phyloP scores from a whole-genome alignment of 192 early-diverging fungal genomes.

The Pilobolus umbonatus region DNA sequence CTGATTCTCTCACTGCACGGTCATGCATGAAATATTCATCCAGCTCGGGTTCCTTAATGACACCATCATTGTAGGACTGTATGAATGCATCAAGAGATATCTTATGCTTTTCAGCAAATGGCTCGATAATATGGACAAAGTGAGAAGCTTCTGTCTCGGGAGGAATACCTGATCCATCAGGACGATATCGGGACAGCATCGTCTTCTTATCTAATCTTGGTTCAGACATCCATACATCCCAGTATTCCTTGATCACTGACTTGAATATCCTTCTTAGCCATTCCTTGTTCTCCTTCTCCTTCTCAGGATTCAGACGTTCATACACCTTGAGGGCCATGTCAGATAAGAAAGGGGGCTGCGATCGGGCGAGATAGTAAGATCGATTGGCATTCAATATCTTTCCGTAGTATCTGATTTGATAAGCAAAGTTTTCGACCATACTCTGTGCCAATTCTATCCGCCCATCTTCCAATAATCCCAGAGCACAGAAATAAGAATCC shows the following conservation, averaged over 20 bases:
- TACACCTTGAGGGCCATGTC: constrained; percentile 88
- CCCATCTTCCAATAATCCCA: constrained; percentile 84
- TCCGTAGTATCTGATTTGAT: constrained; percentile 96
- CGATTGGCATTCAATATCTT: constrained; percentile 99
- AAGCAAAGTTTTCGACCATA: constrained; percentile 97
- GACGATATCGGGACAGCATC: constrained; percentile 78
- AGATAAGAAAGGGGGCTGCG: constrained; percentile 95
- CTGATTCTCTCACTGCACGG: constrained; percentile 92
- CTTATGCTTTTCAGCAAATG: constrained; percentile 66
- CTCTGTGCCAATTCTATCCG: constrained; percentile 82
- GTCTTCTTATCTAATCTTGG: constrained; percentile 71
- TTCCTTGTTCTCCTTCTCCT: constrained; percentile 47
- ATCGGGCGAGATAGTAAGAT: constrained; percentile 91
- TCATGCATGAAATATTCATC: constrained; percentile 98
- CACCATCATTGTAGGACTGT: constrained; percentile 58
- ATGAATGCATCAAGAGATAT: constrained; percentile 71
- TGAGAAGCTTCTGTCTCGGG: constrained; percentile 93
- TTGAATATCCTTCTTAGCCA: constrained; percentile 70
- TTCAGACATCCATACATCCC: constrained; percentile 81
- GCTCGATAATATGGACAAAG: constrained; percentile 81
- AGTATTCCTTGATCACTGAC: constrained; percentile 86
- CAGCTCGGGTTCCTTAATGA: constrained; percentile 74
- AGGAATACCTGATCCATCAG: constrained; percentile 90
- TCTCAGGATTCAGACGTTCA: constrained; percentile 47
- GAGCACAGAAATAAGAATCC: constrained; percentile 92